These are phyloP conservation scores for Luffa aegyptiaca DNA, from an alignment of 306 rosid genomes.

Conservation along the genomic window DNA sequence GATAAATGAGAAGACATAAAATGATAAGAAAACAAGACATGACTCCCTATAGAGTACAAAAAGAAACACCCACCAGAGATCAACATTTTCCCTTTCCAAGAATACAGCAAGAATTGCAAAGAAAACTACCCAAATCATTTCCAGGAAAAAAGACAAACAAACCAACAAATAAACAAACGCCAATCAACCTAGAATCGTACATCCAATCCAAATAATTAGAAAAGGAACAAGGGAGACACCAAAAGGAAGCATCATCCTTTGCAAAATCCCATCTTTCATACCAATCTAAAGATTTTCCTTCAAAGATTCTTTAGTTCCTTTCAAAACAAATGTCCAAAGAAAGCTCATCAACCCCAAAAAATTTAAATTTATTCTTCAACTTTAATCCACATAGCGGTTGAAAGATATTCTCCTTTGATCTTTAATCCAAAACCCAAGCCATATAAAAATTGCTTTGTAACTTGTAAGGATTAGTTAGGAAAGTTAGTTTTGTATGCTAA, in stretches of 20 bases:
- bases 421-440: background rate
- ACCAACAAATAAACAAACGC: too few species aligned
- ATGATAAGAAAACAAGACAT: background rate
- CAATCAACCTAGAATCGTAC: background rate
- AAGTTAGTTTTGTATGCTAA: background rate
- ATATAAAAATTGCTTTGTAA: background rate
- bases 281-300: background rate
- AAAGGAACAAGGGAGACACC: background rate
- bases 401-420: background rate
- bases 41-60: background rate
- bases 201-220: background rate
- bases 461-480: background rate
- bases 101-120: background rate
- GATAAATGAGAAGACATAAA: background rate
- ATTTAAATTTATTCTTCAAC: background rate
- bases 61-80: background rate
- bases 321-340: background rate
- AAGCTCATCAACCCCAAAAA: background rate
- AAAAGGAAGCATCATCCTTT: background rate
- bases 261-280: background rate
- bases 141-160: background rate
- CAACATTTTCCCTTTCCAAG: background rate
- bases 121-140: background rate
- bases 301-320: background rate
- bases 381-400: background rate